These are phyloP conservation scores for Artemisia tridentata DNA, from an alignment of 129 eudicot species.

Conservation along the genomic window DNA sequence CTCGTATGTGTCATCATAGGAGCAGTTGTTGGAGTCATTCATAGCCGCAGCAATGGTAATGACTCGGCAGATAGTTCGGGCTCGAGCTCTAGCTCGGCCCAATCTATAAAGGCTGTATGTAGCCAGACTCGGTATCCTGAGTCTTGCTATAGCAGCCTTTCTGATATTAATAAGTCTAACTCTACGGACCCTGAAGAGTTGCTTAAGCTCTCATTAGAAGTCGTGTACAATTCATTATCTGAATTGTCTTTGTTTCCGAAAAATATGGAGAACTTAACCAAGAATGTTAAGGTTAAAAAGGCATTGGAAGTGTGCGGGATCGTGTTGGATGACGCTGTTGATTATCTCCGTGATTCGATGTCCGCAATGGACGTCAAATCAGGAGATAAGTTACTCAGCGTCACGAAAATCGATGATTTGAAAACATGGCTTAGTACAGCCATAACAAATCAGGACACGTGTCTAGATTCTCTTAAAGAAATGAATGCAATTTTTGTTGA, in stretches of 20 bases:
- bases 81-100: slow-evolving; percentile 29
- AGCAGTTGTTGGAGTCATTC: slow-evolving; percentile 56
- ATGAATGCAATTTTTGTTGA: slow-evolving; percentile 35
- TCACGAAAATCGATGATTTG: slow-evolving; percentile 36
- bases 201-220: slow-evolving; percentile 49
- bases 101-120: slow-evolving; percentile 60
- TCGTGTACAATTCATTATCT: slow-evolving; percentile 30
- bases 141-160: slow-evolving; percentile 54
- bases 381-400: slow-evolving; percentile 22
- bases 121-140: slow-evolving; percentile 56
- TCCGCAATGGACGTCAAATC: slow-evolving; percentile 31
- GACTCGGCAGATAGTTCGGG: background rate
- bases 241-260: slow-evolving; percentile 28
- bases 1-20: slow-evolving; percentile 52
- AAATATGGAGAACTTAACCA: background rate
- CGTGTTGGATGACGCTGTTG: slow-evolving; percentile 63
- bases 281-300: slow-evolving; percentile 12
- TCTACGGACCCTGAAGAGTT: slow-evolving; percentile 57
- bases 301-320: slow-evolving; percentile 48
- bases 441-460: slow-evolving; percentile 73
- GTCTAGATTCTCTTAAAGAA: slow-evolving; percentile 60
- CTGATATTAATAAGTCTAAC: slow-evolving; percentile 31
- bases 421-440: slow-evolving; percentile 72
- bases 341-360: slow-evolving; percentile 46
- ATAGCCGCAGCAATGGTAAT: slow-evolving; percentile 28